A percentile compares a stretch with the other conserved stretches of the same genome.
These are phyloP conservation scores for Globisporangium radiosum DNA, from an alignment of 352 stramenopile genomes.

Conservation along the genomic window DNA sequence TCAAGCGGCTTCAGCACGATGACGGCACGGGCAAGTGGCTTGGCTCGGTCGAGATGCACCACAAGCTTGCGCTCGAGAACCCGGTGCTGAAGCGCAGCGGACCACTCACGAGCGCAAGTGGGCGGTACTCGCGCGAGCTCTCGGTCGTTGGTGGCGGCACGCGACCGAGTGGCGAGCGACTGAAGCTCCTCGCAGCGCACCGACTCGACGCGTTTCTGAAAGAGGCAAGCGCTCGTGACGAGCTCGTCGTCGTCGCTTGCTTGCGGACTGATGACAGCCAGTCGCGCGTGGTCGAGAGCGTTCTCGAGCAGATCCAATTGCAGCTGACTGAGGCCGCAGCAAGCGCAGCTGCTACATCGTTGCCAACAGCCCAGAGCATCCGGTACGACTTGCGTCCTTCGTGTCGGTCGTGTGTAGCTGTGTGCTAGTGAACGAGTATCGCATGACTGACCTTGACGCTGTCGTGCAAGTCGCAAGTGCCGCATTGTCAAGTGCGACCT, in stretches of 20 bases:
- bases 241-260: slow-evolving; percentile 65
- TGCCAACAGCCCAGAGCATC: slow-evolving; percentile 1
- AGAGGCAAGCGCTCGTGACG: slow-evolving; percentile 23
- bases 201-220: slow-evolving; percentile 50
- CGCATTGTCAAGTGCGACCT: slow-evolving; percentile 72
- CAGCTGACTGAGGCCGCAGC: slow-evolving; percentile 14
- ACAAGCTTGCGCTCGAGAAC: slow-evolving; percentile 47
- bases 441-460: not conserved
- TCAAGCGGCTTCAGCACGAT: slow-evolving; percentile 40
- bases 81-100: slow-evolving; percentile 49
- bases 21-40: slow-evolving; percentile 49
- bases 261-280: slow-evolving; percentile 56
- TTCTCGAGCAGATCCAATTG: slow-evolving; percentile 52
- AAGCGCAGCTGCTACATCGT: not conserved
- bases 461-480: slow-evolving; percentile 25
- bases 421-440: not conserved
- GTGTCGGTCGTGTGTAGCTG: not conserved
- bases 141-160: slow-evolving; percentile 29
- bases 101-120: slow-evolving; percentile 61
- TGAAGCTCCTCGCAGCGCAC: slow-evolving; percentile 29
- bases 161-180: slow-evolving; percentile 24
- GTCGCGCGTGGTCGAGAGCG: slow-evolving; percentile 39
- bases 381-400: slow-evolving; percentile 2
- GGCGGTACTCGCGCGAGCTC: slow-evolving; percentile 67
- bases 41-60: slow-evolving; percentile 55